Evolutionary conservation across 805 yeast genomes (phyloP).

Genomic region (Teunomyces kruisii): DNA sequence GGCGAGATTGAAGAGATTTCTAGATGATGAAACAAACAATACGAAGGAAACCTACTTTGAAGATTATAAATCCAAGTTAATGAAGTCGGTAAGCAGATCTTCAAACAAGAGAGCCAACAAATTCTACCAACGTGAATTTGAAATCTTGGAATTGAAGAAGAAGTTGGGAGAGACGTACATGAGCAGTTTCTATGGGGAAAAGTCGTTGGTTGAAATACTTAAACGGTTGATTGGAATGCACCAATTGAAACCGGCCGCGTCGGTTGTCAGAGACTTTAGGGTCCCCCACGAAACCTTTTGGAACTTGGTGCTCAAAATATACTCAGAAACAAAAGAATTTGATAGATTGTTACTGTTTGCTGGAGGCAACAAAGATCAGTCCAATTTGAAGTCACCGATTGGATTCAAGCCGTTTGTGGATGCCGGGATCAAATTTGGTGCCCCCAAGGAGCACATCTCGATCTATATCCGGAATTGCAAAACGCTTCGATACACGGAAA

Average conservation of each 20-base stretch:
- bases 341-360: constrained; percentile 49
- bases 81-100: constrained; percentile 19
- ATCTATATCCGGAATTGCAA: constrained; percentile 56
- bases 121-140: constrained; percentile 27
- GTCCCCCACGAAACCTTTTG: constrained; percentile 58
- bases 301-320: constrained; percentile 50
- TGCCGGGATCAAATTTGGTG: constrained; percentile 48
- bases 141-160: constrained; percentile 31
- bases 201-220: constrained; percentile 26
- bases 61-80: constrained; percentile 23
- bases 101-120: constrained; percentile 19
- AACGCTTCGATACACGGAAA: constrained; percentile 43
- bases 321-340: constrained; percentile 50
- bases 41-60: constrained; percentile 18
- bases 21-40: constrained; percentile 12
- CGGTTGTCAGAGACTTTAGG: constrained; percentile 52
- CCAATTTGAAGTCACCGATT: constrained; percentile 63
- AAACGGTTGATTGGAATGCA: constrained; percentile 33
- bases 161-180: constrained; percentile 35
- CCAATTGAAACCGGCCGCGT: constrained; percentile 51
- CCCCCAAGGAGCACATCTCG: constrained; percentile 60
- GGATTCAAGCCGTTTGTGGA: constrained; percentile 67
- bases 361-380: constrained; percentile 26
- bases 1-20: constrained; percentile 16
- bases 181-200: constrained; percentile 25